Percentiles rank a stretch among this genome's conserved stretches.
Conservation (phyloP, 2,329 filamentous ascomycete species). For the Monilinia polystroma region DNA sequence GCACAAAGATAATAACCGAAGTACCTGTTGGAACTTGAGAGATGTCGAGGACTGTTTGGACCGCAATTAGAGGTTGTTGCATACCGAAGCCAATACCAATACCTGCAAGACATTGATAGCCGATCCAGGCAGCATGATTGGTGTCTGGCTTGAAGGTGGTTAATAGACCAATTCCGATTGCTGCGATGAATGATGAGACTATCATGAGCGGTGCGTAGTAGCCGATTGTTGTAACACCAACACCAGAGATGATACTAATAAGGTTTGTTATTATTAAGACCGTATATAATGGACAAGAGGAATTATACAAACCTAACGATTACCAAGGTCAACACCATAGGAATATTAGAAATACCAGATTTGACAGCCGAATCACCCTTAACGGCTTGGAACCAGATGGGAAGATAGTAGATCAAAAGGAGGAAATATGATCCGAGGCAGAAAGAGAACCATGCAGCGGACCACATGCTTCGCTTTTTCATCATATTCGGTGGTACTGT, state of each 20-base stretch:
- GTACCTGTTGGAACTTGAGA: conserved; percentile 53
- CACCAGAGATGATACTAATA: conserved; percentile 9
- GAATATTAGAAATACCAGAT: conserved; percentile 46
- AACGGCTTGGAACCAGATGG: conserved; percentile 52
- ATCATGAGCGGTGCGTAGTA: conserved; percentile 57
- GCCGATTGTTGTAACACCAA: conserved; percentile 6
- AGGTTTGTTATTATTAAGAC: neutral
- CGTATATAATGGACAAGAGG: conserved; percentile 27
- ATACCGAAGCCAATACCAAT: conserved; percentile 58
- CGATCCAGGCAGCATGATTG: conserved; percentile 52
- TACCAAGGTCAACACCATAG: conserved; percentile 40
- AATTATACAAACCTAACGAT: conserved; percentile 26
- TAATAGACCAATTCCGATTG: conserved; percentile 50
- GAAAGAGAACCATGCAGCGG: conserved; percentile 40
- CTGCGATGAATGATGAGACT: conserved; percentile 46
- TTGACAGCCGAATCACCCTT: conserved; percentile 46
- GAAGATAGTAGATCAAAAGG: conserved; percentile 46
- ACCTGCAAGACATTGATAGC: conserved; percentile 55
- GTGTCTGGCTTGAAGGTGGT: conserved; percentile 52
- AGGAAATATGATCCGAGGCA: conserved; percentile 43
- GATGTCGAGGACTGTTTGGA: conserved; percentile 56
- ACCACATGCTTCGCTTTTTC: conserved; percentile 42
- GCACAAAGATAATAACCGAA: conserved; percentile 55
- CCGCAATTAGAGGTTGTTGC: conserved; percentile 56
- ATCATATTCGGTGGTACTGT: conserved; percentile 45